phyloP scores from a whole-genome alignment of 202 grass and related monocot genomes.

The Schoenoplectus tabernaemontani region DNA sequence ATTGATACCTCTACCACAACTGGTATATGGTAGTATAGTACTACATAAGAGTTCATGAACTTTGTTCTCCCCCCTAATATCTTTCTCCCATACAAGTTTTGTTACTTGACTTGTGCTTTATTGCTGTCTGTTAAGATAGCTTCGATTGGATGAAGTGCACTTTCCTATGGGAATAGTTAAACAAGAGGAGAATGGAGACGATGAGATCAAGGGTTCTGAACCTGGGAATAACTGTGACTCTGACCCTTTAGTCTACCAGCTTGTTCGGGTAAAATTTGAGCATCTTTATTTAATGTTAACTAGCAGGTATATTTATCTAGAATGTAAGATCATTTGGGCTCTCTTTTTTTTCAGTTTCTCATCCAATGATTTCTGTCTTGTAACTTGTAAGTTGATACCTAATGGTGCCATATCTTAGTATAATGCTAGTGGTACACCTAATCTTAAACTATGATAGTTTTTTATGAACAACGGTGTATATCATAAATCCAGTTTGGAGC shows the following conservation, averaged over 20 bases:
- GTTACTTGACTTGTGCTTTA: conserved; percentile 24
- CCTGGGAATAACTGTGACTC: conserved; percentile 40
- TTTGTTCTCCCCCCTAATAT: too few relatives aligned
- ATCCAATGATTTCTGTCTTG: neutral
- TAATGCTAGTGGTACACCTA: neutral
- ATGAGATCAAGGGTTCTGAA: conserved; percentile 40
- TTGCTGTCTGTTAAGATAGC: neutral
- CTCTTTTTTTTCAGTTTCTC: neutral
- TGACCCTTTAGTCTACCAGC: conserved; percentile 80
- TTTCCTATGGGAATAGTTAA: conserved; percentile 55
- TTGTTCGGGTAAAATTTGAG: conserved; percentile 72
- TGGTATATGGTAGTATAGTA: neutral
- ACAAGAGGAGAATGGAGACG: conserved; percentile 29
- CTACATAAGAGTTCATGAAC: neutral
- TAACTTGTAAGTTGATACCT: neutral
- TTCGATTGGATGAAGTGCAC: conserved; percentile 49
- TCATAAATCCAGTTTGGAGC: neutral
- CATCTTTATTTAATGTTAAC: neutral
- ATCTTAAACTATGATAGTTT: neutral
- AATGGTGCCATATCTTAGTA: neutral
- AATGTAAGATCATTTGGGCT: neutral
- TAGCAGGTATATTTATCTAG: neutral
- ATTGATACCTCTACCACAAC: neutral
- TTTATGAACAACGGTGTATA: neutral
- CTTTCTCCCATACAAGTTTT: neutral